Conservation (phyloP, 176 grass and related monocot genomes). For the Chrysopogon serrulatus region DNA sequence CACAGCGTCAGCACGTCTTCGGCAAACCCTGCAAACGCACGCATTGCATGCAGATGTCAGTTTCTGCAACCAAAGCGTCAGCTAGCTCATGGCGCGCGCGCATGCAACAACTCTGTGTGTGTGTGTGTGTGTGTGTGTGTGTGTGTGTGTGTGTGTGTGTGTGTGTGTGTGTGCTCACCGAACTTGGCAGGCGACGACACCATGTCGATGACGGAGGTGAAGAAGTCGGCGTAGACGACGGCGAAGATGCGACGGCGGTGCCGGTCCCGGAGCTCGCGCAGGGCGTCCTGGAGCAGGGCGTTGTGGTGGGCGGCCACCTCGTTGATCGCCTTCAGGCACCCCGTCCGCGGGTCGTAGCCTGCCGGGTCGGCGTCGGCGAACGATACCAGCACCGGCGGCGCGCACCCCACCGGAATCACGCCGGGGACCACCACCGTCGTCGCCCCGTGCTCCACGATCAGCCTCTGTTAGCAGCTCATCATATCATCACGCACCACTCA, state of each 20-base stretch:
- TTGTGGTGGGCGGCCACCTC: constrained; percentile 41
- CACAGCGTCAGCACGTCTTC: constrained; percentile 17
- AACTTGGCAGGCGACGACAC: constrained; percentile 35
- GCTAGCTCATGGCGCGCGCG: no score
- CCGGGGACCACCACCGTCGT: constrained; percentile 20
- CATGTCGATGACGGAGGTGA: constrained; percentile 40
- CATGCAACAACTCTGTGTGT: no score
- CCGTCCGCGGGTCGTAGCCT: constrained; percentile 32
- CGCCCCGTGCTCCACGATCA: constrained; percentile 28
- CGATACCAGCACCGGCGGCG: constrained; percentile 15
- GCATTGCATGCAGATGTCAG: background rate
- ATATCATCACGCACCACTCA: no score
- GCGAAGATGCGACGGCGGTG: constrained; percentile 10
- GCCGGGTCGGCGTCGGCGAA: constrained; percentile 9
- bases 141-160: no score
- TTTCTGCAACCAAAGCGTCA: background rate
- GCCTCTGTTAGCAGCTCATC: no score
- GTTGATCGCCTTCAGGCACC: constrained; percentile 46
- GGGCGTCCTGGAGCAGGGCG: constrained; percentile 23
- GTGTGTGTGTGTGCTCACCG: no score
- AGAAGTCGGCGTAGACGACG: constrained; percentile 54
- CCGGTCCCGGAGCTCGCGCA: constrained; percentile 31
- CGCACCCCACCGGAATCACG: constrained; percentile 24
- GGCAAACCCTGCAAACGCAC: constrained; percentile 12
- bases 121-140: no score